A percentile compares a stretch with the other conserved stretches of the same genome.
phyloP scores from a whole-genome alignment of 2,329 filamentous ascomycete species.

The Pseudogymnoascus verrucosus region DNA sequence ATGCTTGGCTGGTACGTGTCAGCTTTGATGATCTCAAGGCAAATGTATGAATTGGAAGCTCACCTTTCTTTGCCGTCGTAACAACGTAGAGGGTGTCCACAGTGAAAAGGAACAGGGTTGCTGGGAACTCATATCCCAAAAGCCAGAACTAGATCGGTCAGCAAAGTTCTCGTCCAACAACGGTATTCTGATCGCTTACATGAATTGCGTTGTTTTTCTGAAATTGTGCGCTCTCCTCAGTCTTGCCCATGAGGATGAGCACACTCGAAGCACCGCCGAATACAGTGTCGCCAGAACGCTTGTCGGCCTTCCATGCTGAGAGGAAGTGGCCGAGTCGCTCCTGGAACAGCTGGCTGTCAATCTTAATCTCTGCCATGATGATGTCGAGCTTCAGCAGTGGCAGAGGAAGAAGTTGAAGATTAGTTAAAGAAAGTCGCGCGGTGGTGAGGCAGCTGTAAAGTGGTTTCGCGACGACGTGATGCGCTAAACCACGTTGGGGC shows the following conservation, averaged over 20 bases:
- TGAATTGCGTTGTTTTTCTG: slow-evolving; percentile 96
- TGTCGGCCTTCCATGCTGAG: slow-evolving; percentile 92
- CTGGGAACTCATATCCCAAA: slow-evolving; percentile 95
- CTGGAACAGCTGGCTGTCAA: slow-evolving; percentile 89
- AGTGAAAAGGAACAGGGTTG: slow-evolving; percentile 89
- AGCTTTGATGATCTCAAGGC: slow-evolving; percentile 20
- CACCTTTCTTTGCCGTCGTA: slow-evolving; percentile 96
- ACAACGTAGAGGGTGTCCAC: slow-evolving; percentile 82
- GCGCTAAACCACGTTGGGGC: neutral
- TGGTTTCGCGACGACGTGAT: slow-evolving; percentile 8
- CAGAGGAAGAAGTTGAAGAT: slow-evolving; percentile 2
- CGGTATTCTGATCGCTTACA: slow-evolving; percentile 45
- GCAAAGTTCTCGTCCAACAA: slow-evolving; percentile 12
- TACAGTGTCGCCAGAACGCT: slow-evolving; percentile 73
- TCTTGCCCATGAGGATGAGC: slow-evolving; percentile 88
- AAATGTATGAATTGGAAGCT: slow-evolving; percentile 10
- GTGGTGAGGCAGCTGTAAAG: slow-evolving; percentile 3
- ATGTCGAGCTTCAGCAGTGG: slow-evolving; percentile 2
- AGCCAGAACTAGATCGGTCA: slow-evolving; percentile 72
- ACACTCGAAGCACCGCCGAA: slow-evolving; percentile 86
- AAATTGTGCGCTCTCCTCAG: slow-evolving; percentile 77
- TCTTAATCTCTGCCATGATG: slow-evolving; percentile 69
- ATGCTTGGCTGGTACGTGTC: slow-evolving; percentile 64
- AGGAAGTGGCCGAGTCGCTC: slow-evolving; percentile 83
- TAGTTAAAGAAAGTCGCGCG: slow-evolving; percentile 1